Evolutionary conservation across 1,139 yeast genomes (phyloP), one percentile per base, ranked within the genome.

Genomic region (Pneumocystis oryctolagi): DNA sequence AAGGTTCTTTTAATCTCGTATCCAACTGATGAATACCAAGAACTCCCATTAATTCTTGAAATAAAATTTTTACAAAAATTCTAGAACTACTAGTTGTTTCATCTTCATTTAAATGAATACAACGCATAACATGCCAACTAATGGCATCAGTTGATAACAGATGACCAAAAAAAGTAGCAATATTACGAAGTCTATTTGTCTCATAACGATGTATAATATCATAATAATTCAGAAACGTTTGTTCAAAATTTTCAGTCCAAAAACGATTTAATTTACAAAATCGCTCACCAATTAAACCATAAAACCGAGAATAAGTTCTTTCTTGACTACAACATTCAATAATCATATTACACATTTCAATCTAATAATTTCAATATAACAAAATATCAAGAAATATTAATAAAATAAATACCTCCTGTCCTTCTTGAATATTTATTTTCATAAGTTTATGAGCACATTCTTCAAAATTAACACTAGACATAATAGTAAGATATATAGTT

Each of bases 381-480:
- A 25, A 5, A 65, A 12, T 62, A 64, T 63, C 6, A 34, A 34
- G 12, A 34, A 8, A 34, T n/a, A n/a, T n/a, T 58, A 16, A 9
- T 25, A 20, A 18, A 2, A 47, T 3, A 9, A 12, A 47, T 47
- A 47, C 55, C 31, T 74, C 73, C 57, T 71, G 71, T 6, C 72
- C 73, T 12, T 66, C 68, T 0, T 73, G 72, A 3, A 71, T 67
- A 3, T 67, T 62, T 47, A 75, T 71, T 69, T 80, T 80, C 58
- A 87, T 69, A 14, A 92, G 74, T 72, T 90, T 90, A 73, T 90
- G 97, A 0, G 88, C 89, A 0, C 96, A 94, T 76, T 92, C 99
- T 68, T 89, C 96, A 2, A 92, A 84, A 0, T 95, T 85, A 83
- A 90, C 82, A 64, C 96, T 84, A n/a, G 97, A 88, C 87, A 88